phyloP scores from a whole-genome alignment of 805 yeast species.

The Candida maris region DNA sequence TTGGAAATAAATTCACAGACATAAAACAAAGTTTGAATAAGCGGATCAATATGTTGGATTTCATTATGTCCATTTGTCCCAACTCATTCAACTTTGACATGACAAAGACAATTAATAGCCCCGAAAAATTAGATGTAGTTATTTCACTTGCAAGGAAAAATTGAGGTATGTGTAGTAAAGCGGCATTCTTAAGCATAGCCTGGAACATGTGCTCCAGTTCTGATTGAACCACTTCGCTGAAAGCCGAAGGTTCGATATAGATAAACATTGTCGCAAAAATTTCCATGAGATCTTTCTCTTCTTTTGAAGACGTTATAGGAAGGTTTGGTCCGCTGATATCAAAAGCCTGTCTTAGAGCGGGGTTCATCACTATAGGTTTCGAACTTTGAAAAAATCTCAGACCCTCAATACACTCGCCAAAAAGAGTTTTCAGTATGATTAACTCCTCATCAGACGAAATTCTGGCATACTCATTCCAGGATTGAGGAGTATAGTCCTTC shows the following conservation, averaged over 20 bases:
- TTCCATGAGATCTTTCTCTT: constrained; percentile 94
- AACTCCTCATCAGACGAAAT: constrained; percentile 83
- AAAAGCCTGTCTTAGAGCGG: constrained; percentile 38
- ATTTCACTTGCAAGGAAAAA: constrained; percentile 90
- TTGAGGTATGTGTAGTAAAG: constrained; percentile 87
- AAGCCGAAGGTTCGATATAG: constrained; percentile 92
- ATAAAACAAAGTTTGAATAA: constrained; percentile 89
- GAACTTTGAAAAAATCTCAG: constrained; percentile 66
- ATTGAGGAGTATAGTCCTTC: constrained; percentile 45
- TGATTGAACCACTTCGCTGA: constrained; percentile 82
- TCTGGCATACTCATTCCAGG: constrained; percentile 85
- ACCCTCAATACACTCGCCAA: constrained; percentile 81
- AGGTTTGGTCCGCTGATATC: constrained; percentile 76
- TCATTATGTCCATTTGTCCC: constrained; percentile 75
- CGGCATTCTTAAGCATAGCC: constrained; percentile 77
- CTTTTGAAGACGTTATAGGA: constrained; percentile 85
- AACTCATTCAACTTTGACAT: constrained; percentile 68
- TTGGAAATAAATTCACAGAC: constrained; percentile 91
- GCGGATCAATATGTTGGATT: constrained; percentile 76
- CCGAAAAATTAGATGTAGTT: constrained; percentile 90
- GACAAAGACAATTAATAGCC: constrained; percentile 73
- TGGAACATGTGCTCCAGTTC: constrained; percentile 78
- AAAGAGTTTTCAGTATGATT: constrained; percentile 66
- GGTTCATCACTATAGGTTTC: constrained; percentile 40
- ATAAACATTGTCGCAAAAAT: constrained; percentile 89